Evolutionary conservation across 768 basidiomycete genomes (phyloP), one percentile per base, ranked within the genome.

Genomic region (Tricholoma saponaceum): DNA sequence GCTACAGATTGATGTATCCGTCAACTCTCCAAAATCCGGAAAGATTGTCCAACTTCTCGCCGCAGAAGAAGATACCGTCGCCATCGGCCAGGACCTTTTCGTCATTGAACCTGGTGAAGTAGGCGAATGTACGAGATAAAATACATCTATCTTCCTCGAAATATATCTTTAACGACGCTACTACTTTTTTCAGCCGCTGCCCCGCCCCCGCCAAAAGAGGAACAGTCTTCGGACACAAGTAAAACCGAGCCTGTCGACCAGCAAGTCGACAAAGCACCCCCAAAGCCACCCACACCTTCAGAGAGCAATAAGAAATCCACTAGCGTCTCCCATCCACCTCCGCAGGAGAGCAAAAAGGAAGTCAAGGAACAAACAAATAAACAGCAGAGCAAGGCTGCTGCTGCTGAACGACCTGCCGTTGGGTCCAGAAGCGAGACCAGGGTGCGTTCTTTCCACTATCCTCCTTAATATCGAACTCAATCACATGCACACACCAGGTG

Each of bases 81-180:
- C 84, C 6, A 94, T 98, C 37, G 96, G 96, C 28, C 94, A 98
- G 72, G 96, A 98, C 68, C 79, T 98, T 51, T 90, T 98, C 75
- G 81, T 86, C 65, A 83, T 98, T 57, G 96, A 98, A 67, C 83
- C 88, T 22, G 95, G 95, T 60, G 87, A 85, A 64, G 80, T 64
- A 41, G 79, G 74, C 50, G 79, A 75, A 62, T 72, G 82, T 81
- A 66, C 59, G 81, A 74, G 12, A 43, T 10, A 20, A 74, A 22
- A 43, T 22, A 9, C 41, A 20, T 43, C 4, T 43, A 35, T 14
- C 23, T 55, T 2, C 39, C 35, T 22, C 16, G 25, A 22, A 5
- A 8, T 23, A 55, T 49, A 25, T 16, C 7, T 23, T 7, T 30
- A 28, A 30, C 12, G 9, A 28, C 8, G 3, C 14, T 49, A 0